phyloP scores from a whole-genome alignment of 2,329 filamentous ascomycete species.

The Ramichloridium luteum region DNA sequence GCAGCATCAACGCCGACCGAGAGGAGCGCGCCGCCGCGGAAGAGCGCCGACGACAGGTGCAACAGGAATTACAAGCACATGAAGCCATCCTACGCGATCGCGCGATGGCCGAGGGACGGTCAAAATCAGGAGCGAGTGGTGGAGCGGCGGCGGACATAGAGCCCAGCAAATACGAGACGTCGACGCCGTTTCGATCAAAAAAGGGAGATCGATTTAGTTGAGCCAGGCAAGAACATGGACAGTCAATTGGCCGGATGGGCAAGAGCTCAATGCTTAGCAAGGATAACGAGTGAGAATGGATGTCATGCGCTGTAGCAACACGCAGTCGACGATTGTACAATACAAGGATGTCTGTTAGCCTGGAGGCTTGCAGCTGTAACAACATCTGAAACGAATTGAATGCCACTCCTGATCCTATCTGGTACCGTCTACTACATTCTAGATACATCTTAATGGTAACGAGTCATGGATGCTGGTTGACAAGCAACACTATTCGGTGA shows the following conservation, averaged over 20 bases:
- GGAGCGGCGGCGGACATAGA: conserved; percentile 60
- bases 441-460: no score
- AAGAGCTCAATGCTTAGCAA: no score
- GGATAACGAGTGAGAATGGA: no score
- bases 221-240: no score
- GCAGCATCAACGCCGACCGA: conserved; percentile 84
- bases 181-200: conserved; percentile 58
- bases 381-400: no score
- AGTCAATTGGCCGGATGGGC: no score
- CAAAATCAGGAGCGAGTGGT: conserved; percentile 49
- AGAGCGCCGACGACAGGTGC: conserved; percentile 42
- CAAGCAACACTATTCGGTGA: no score
- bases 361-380: no score
- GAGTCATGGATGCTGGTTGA: no score
- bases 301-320: not conserved
- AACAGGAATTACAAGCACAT: conserved; percentile 16
- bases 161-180: conserved; percentile 84
- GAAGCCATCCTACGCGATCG: conserved; percentile 11
- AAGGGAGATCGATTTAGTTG: conserved; percentile 72
- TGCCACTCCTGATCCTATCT: no score
- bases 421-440: no score
- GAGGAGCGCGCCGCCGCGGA: conserved; percentile 56
- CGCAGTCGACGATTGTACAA: conserved; percentile 1
- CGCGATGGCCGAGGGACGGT: conserved; percentile 5
- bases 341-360: conserved; percentile 2